A percentile compares a stretch with the other conserved stretches of the same genome.
phyloP scores from a whole-genome alignment of 345 rosid genomes.

The Psidium friedrichsthalianum region DNA sequence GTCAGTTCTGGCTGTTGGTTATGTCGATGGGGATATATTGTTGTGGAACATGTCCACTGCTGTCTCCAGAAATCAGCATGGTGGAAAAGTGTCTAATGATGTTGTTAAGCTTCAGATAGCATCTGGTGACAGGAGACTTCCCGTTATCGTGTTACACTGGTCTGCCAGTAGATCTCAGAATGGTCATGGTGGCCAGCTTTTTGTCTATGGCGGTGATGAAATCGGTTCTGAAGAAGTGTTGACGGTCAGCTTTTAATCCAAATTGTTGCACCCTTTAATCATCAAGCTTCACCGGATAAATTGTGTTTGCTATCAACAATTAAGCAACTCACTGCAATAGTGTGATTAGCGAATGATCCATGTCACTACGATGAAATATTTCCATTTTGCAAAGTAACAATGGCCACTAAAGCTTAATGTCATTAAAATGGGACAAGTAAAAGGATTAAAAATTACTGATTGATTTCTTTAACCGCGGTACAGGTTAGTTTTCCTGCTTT shows the following conservation, averaged over 20 bases:
- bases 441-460: background rate
- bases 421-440: background rate
- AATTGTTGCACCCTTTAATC: background rate
- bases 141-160: slow-evolving; percentile 70
- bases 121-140: slow-evolving; percentile 60
- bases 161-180: slow-evolving; percentile 32
- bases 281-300: background rate
- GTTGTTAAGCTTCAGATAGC: slow-evolving; percentile 67
- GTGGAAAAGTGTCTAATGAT: slow-evolving; percentile 29
- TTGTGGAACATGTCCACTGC: slow-evolving; percentile 47
- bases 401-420: background rate
- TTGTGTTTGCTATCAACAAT: background rate
- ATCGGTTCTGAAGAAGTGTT: slow-evolving; percentile 81
- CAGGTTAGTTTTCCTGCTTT: background rate
- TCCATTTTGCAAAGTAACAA: background rate
- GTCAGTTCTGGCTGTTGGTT: slow-evolving; percentile 80
- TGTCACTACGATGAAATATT: background rate
- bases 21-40: slow-evolving; percentile 78
- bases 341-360: background rate
- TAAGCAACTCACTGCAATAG: background rate
- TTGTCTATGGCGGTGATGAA: slow-evolving; percentile 79
- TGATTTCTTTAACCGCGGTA: background rate
- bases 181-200: slow-evolving; percentile 48
- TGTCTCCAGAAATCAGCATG: slow-evolving; percentile 24
- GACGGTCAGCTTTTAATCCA: slow-evolving; percentile 23